Conservation (phyloP, 257 asterid species). For the Rubia yunnanensis region DNA sequence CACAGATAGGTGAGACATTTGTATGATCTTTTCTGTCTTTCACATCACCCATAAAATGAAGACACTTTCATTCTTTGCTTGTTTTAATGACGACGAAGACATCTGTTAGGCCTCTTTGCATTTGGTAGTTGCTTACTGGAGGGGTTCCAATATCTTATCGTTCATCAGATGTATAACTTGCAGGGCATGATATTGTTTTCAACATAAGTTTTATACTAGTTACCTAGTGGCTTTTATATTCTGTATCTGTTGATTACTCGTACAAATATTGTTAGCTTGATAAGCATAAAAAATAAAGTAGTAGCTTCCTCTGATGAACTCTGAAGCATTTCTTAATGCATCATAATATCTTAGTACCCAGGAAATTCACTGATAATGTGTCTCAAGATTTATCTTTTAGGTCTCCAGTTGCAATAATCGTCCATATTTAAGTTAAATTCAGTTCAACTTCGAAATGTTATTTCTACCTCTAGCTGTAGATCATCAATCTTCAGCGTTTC, state of each 20-base stretch:
- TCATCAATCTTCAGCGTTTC: neutral
- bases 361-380: neutral
- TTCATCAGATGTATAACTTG: neutral
- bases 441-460: neutral
- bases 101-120: neutral
- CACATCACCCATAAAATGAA: neutral
- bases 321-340: neutral
- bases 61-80: neutral
- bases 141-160: neutral
- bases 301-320: neutral
- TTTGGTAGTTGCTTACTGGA: neutral
- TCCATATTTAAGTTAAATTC: neutral
- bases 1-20: conserved; percentile 33
- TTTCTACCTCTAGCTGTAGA: neutral
- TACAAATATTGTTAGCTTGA: neutral
- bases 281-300: neutral
- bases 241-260: neutral
- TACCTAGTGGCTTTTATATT: neutral
- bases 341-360: neutral
- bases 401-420: neutral
- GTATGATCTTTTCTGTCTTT: conserved; percentile 3
- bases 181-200: neutral
- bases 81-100: neutral
- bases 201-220: neutral
- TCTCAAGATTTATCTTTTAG: neutral